Evolutionary conservation across 1,284 basidiomycete species (phyloP), one percentile per base, ranked within the genome.

Genomic region (Irpex sp.): DNA sequence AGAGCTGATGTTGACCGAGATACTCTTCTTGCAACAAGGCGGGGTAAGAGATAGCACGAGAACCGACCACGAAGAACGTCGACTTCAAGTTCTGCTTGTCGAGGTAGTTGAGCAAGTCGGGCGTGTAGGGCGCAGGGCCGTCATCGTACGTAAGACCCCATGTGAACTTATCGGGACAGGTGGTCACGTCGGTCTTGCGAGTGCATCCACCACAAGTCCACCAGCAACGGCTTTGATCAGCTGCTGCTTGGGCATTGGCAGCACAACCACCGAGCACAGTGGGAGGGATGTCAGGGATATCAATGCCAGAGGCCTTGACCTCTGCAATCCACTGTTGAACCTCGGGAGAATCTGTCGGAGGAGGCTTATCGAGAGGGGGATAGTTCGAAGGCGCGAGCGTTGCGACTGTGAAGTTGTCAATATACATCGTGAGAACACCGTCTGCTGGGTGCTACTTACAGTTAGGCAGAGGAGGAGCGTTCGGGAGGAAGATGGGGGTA

Each of bases 21-120:
- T 92, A 92, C 77, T 94, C 86, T 48, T 82, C 75, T 72, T 91
- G 92, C 21, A 89, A 76, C 72, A 85, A 82, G 61, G 82, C 78
- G 0, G 87, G 87, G 68, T 82, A 78, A 5, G 83, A 84, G 65
- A 89, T 79, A 65, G 79, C 85, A 65, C 93, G 87, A 44, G 92
- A 94, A 58, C 93, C 93, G 62, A 96, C 91, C 64, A 89, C 84
- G 76, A 95, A 96, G 81, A 96, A 94, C 3, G 94, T 96, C 2
- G 93, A 85, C 72, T 88, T 90, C 72, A 96, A 79, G 64, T 89
- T 78, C 65, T 85, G 73, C 64, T 85, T 74, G 66, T 88, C 83
- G 59, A 96, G 81, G 74, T 88, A 93, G 62, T 82, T 69, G 57
- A 94, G 79, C 19, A 93, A 81, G 60, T 85, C 79, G n/a, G 92